These are phyloP conservation scores for Cyberlindnera mycetangii DNA, from an alignment of 805 yeast species.

Conservation along the genomic window DNA sequence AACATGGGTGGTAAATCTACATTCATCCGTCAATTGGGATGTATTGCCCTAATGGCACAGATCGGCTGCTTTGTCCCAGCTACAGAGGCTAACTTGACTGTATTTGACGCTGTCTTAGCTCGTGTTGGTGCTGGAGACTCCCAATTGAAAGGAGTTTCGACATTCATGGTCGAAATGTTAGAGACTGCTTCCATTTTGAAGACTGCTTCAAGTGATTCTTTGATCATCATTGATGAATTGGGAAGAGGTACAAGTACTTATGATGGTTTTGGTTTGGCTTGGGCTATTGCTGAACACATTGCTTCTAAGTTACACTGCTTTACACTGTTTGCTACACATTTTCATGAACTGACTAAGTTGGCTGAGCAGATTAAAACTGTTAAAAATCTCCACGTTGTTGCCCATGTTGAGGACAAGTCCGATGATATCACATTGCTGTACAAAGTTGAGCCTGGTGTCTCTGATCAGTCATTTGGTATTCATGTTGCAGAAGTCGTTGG, in stretches of 20 bases:
- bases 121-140: slow-evolving; percentile 99
- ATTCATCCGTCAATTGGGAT: slow-evolving; percentile 86
- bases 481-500: slow-evolving; percentile 96
- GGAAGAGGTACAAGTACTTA: slow-evolving; percentile 83
- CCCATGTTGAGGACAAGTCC: slow-evolving; percentile 62
- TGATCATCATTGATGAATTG: slow-evolving; percentile 88
- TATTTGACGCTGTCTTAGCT: slow-evolving; percentile 89
- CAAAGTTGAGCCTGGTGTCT: slow-evolving; percentile 93
- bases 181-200: slow-evolving; percentile 87
- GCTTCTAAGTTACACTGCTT: slow-evolving; percentile 70
- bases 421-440: slow-evolving; percentile 84
- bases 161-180: slow-evolving; percentile 95
- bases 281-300: slow-evolving; percentile 90
- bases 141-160: slow-evolving; percentile 93
- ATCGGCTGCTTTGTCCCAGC: slow-evolving; percentile 89
- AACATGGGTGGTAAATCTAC: slow-evolving; percentile 98
- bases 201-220: slow-evolving; percentile 72
- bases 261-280: slow-evolving; percentile 97
- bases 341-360: slow-evolving; percentile 88
- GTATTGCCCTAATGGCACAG: slow-evolving; percentile 81
- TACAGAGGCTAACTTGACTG: slow-evolving; percentile 68
- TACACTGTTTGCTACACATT: slow-evolving; percentile 93
- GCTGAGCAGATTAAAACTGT: slow-evolving; percentile 63
- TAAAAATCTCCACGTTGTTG: slow-evolving; percentile 86
- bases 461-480: slow-evolving; percentile 95